Conservation (phyloP, 164 flowering plant species). For the Magnolia changhungtana region DNA sequence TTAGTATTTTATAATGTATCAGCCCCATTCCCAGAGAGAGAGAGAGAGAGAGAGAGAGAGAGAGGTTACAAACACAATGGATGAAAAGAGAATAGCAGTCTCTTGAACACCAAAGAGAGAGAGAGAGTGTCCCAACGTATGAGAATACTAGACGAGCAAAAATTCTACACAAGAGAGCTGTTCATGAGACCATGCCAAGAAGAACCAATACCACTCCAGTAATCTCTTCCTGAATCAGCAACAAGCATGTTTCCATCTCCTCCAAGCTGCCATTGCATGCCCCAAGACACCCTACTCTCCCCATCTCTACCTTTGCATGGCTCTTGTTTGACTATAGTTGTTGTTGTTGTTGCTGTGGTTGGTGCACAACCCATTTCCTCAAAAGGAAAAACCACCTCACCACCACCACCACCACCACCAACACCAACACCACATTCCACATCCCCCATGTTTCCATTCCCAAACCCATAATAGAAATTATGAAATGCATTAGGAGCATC, state of each 20-base stretch:
- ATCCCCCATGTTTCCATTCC: slow-evolving; percentile 28
- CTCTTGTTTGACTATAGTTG: slow-evolving; percentile 54
- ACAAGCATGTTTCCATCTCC: slow-evolving; percentile 37
- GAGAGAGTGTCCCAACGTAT: background rate
- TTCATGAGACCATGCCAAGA: slow-evolving; percentile 80
- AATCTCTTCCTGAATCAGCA: slow-evolving; percentile 49
- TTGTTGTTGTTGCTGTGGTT: slow-evolving; percentile 18
- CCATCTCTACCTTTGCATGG: slow-evolving; percentile 24
- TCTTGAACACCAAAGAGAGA: background rate
- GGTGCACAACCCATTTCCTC: slow-evolving; percentile 33
- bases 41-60: background rate
- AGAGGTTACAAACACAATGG: background rate
- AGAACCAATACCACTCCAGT: slow-evolving; percentile 57
- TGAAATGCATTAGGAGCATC: slow-evolving; percentile 37
- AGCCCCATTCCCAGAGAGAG: background rate
- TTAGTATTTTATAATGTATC: background rate
- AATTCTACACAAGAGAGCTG: slow-evolving; percentile 61
- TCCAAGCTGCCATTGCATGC: slow-evolving; percentile 59
- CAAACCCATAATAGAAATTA: slow-evolving; percentile 41
- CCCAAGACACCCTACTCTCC: slow-evolving; percentile 46
- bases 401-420: slow-evolving; percentile 13
- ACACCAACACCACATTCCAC: slow-evolving; percentile 24
- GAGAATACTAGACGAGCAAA: background rate
- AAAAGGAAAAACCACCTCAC: slow-evolving; percentile 27
- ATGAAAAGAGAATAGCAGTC: background rate